Evolutionary conservation across 148 eudicot species (phyloP), one percentile per base, ranked within the genome.

Genomic region (Nepenthes mirabilis): DNA sequence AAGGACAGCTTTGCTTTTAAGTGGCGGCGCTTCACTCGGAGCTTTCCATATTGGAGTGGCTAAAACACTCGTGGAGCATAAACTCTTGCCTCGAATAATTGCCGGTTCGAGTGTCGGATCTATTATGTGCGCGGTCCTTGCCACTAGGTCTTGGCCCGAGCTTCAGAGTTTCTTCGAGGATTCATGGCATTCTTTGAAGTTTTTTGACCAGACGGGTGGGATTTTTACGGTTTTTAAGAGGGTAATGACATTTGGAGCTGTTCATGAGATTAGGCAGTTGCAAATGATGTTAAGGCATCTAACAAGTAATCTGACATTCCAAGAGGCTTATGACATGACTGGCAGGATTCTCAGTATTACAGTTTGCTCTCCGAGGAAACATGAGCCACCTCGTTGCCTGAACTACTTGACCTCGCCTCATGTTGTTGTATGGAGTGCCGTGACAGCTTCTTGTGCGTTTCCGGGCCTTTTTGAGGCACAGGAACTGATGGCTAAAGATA

Each of bases 381-480:
- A 93, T 48, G 99, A 93, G 65, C 99, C 97, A 32, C 97, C 99
- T 0, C 83, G 99, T 53, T 89, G 97, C 76, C 82, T 93, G 2
- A 93, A 93, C 68, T 89, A 93, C 71, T 72, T 93, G 74, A 93
- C 97, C 36, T 93, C 99, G 2, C 99, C 99, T 48, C 95, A 93
- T 65, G 97, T 89, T 52, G 99, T 93, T 13, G 86, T 93, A 64
- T 93, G 99, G 99, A 93, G 99, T 63, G 99, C 99, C 0, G 99
- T 93, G 65, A 86, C 99, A 6, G 99, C 99, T 64, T 93, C 97
- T 43, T 93, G 97, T 78, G 99, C 99, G 9, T 93, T 93, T 72
- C 97, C 99, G 2, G 99, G 95, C 10, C 95, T 93, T 48, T 93
- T 89, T 71, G 99, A 93, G 77, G 99, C 99, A 34, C 99, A 93